Conservation (phyloP, 148 eudicot genomes). For the Diospyros lotus region DNA sequence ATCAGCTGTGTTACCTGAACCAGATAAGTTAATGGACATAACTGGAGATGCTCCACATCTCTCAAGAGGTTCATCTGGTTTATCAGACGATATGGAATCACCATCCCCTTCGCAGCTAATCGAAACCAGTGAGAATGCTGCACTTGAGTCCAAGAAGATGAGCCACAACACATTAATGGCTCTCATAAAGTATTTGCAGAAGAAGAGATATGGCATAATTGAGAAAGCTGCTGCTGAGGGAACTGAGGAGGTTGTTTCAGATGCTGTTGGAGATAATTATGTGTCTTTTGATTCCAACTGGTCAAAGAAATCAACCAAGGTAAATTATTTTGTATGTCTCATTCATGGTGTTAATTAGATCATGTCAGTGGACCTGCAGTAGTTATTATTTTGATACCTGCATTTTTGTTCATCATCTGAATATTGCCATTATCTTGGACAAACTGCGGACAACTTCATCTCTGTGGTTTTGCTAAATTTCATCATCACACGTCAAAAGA, state of each 20-base stretch:
- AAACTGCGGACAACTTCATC: too few relatives aligned
- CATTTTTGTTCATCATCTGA: too few relatives aligned
- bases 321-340: slow-evolving; percentile 22
- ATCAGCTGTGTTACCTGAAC: slow-evolving; percentile 62
- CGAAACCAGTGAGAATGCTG: slow-evolving; percentile 56
- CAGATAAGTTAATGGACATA: slow-evolving; percentile 68
- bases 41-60: slow-evolving; percentile 57
- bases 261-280: slow-evolving; percentile 77
- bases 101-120: slow-evolving; percentile 34
- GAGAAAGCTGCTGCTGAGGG: slow-evolving; percentile 97
- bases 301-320: slow-evolving; percentile 67
- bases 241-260: slow-evolving; percentile 88
- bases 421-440: too few relatives aligned
- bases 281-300: slow-evolving; percentile 51
- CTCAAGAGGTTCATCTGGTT: slow-evolving; percentile 70
- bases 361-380: not conserved
- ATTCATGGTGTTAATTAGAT: not conserved
- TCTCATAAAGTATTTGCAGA: slow-evolving; percentile 84
- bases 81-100: slow-evolving; percentile 89
- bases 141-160: slow-evolving; percentile 81
- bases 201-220: slow-evolving; percentile 67
- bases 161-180: slow-evolving; percentile 96
- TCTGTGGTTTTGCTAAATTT: too few relatives aligned
- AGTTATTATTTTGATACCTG: too few relatives aligned
- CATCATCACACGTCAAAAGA: too few relatives aligned